phyloP scores from a whole-genome alignment of 2,329 filamentous ascomycete genomes.

The Aspergillus phoenicis region DNA sequence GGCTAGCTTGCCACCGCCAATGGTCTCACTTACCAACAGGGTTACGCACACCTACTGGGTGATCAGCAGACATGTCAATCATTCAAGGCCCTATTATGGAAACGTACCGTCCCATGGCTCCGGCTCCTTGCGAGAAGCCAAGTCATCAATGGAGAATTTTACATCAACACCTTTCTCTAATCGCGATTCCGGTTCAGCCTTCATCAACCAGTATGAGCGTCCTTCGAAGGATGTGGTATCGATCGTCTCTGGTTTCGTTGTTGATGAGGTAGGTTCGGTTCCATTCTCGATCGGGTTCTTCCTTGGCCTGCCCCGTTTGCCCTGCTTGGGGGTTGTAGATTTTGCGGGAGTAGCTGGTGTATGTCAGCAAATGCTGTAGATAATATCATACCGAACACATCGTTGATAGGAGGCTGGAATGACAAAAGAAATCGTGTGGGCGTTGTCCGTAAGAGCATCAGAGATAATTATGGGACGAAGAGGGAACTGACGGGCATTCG shows the following conservation, averaged over 20 bases:
- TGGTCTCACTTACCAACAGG: constrained; percentile 37
- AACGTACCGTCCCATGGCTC: constrained; percentile 90
- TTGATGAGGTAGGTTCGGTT: constrained; percentile 15
- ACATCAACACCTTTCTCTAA: constrained; percentile 86
- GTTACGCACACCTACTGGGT: constrained; percentile 48
- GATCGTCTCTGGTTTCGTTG: constrained; percentile 21
- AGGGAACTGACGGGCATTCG: constrained; percentile 6
- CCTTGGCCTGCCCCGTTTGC: constrained; percentile 28
- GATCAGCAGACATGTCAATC: constrained; percentile 9
- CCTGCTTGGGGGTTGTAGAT: constrained; percentile 23
- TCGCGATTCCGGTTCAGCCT: constrained; percentile 84
- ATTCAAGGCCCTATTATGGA: background rate
- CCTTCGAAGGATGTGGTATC: constrained; percentile 22
- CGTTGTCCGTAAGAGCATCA: background rate
- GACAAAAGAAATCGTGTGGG: background rate
- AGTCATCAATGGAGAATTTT: constrained; percentile 90
- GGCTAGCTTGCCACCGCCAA: background rate
- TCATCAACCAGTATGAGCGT: constrained; percentile 75
- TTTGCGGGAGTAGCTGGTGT: constrained; percentile 19
- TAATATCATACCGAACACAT: background rate
- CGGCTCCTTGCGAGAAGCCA: constrained; percentile 70
- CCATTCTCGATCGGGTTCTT: constrained; percentile 24
- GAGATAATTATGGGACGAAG: background rate
- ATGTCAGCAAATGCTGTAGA: constrained; percentile 1
- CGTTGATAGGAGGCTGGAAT: background rate